These are phyloP conservation scores for Tolypocladium tropicale DNA, from an alignment of 2,329 filamentous ascomycete species.

Conservation along the genomic window DNA sequence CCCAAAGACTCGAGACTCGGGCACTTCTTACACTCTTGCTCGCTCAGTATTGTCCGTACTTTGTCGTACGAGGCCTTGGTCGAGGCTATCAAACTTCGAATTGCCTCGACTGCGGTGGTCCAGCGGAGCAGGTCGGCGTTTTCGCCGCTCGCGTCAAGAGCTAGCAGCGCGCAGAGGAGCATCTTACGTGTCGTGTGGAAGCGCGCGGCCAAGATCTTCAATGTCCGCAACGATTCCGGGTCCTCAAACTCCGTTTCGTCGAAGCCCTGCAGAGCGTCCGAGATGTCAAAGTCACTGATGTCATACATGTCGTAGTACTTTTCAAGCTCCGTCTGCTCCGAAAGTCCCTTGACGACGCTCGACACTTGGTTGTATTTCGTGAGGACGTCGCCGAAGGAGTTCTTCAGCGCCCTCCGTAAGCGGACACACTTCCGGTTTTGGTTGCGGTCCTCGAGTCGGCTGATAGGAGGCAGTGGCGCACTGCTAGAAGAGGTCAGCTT, in stretches of 20 bases:
- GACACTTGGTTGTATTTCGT: conserved; percentile 63
- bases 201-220: conserved; percentile 74
- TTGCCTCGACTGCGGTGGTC: conserved; percentile 66
- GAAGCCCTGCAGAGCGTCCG: conserved; percentile 57
- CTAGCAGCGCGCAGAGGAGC: conserved; percentile 79
- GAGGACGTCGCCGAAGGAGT: conserved; percentile 59
- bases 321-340: conserved; percentile 73
- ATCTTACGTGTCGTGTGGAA: conserved; percentile 75
- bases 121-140: conserved; percentile 68
- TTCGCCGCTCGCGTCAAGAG: conserved; percentile 73
- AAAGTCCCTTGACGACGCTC: conserved; percentile 57
- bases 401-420: conserved; percentile 65
- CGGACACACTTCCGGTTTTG: conserved; percentile 71
- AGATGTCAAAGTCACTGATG: conserved; percentile 61
- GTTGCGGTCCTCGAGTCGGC: conserved; percentile 73
- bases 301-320: conserved; percentile 90
- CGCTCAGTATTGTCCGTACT: conserved; percentile 59
- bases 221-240: conserved; percentile 61
- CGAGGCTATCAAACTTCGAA: conserved; percentile 52
- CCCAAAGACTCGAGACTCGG: neutral
- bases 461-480: conserved; percentile 83
- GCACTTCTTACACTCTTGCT: conserved; percentile 61
- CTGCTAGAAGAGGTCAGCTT: conserved; percentile 43
- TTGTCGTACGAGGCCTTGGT: conserved; percentile 54
- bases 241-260: conserved; percentile 65